Evolutionary conservation across 345 rosid genomes (phyloP), one percentile per base, ranked within the genome.

Genomic region (Sapria himalayana): DNA sequence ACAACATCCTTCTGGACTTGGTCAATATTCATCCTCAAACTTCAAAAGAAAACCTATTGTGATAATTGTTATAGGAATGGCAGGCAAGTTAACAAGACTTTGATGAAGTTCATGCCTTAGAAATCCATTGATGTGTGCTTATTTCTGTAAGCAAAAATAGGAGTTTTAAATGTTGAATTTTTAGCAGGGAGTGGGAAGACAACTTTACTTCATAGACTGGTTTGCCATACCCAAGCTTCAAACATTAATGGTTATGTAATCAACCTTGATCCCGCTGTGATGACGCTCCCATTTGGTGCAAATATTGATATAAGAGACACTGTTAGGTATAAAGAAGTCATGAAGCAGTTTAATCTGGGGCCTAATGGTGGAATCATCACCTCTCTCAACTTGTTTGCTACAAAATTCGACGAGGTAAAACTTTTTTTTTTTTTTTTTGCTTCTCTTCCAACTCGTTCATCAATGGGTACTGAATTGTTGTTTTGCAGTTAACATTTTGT

Each of bases 271-370:
- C 93, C 93, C 33, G 93, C 93, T 58, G 79, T 80, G 31, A 62
- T 76, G 82, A 64, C 77, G 33, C 82, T 80, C 18, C 86, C 93
- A 3, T 80, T 52, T 53, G 82, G 67, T 48, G 82, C 80, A 20
- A 80, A 80, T 48, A 76, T 80, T 50, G 86, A 80, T 60, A 76
- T 80, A 49, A 64, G 93, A 41, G 93, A 80, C 56, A 80, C 93
- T 2, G 70, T 80, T 45, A 61, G 69, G 29, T 76, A 79, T 48
- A 79, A 76, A 55, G 81, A 79, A 64, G 92, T 79, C 44, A 79
- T 76, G 92, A 79, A 68, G 58, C 72, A 79, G 66, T 79, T 67
- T 23, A 73, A 73, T 60, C 64, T 79, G 56, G 85, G 92, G 5
- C 92, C 81, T 31, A 79, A 79, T 46, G 92, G 92, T 29, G 92